Percentiles rank a stretch among this genome's conserved stretches.
These are phyloP conservation scores for Annulohypoxylon nitens DNA, from an alignment of 495 filamentous ascomycete genomes.

Conservation along the genomic window DNA sequence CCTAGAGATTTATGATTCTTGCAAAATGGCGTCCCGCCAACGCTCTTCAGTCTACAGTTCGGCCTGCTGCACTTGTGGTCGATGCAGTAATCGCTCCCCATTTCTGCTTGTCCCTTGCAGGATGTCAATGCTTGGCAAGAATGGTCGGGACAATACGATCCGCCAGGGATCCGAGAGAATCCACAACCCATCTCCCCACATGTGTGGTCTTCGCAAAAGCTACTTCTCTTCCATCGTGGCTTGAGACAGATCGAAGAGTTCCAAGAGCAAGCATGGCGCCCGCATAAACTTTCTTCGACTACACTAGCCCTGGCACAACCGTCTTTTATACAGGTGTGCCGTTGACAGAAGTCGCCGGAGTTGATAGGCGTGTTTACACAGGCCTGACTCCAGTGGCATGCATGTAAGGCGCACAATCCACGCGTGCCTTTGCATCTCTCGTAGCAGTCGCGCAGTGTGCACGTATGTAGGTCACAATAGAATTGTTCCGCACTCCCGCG, in stretches of 20 bases:
- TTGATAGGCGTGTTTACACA: conserved; percentile 23
- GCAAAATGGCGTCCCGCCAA: conserved; percentile 33
- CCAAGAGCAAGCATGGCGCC: conserved; percentile 43
- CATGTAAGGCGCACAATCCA: conserved; percentile 37
- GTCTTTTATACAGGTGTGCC: conserved; percentile 31
- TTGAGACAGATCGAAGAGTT: conserved; percentile 35
- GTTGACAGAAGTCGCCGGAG: conserved; percentile 34
- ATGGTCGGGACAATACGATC: conserved; percentile 43
- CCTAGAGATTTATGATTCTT: conserved; percentile 43
- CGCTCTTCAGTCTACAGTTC: conserved; percentile 43
- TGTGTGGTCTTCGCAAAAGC: conserved; percentile 44
- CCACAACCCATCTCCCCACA: conserved; percentile 47
- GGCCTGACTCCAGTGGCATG: conserved; percentile 35
- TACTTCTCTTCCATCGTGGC: conserved; percentile 43
- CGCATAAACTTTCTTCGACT: conserved; percentile 33
- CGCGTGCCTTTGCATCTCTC: conserved; percentile 31
- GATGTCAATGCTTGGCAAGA: conserved; percentile 42
- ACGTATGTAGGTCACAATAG: conserved; percentile 42
- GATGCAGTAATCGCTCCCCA: conserved; percentile 45
- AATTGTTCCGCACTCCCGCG: conserved; percentile 27
- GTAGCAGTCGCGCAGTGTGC: conserved; percentile 21
- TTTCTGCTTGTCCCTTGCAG: conserved; percentile 40
- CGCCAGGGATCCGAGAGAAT: conserved; percentile 31
- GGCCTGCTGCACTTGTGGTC: conserved; percentile 42
- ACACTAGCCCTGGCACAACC: conserved; percentile 36